Conservation (phyloP, 768 basidiomycete species). For the Tubosaeta sp. region DNA sequence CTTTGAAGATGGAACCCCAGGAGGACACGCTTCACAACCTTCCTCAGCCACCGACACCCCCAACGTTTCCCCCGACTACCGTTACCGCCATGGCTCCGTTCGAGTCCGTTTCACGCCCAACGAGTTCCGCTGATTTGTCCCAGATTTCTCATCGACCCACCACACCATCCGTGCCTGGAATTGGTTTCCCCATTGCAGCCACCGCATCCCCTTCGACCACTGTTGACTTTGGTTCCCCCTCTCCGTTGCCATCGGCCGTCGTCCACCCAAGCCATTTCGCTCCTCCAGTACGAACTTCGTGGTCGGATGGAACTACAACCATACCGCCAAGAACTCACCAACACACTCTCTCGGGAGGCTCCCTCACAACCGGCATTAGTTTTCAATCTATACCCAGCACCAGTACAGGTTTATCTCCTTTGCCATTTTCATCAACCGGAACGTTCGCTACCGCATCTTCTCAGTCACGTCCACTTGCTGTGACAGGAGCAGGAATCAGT, state of each 20-base stretch:
- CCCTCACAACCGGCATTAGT: slow-evolving; percentile 22
- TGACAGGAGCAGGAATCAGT: slow-evolving; percentile 25
- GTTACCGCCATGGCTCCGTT: slow-evolving; percentile 27
- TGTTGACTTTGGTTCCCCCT: slow-evolving; percentile 22
- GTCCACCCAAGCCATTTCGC: slow-evolving; percentile 24
- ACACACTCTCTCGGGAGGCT: slow-evolving; percentile 28
- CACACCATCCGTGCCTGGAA: slow-evolving; percentile 12
- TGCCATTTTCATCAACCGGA: slow-evolving; percentile 29
- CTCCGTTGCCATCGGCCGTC: slow-evolving; percentile 17
- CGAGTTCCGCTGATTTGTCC: slow-evolving; percentile 28
- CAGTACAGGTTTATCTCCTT: slow-evolving; percentile 25
- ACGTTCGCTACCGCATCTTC: slow-evolving; percentile 28
- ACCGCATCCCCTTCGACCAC: slow-evolving; percentile 19
- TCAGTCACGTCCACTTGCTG: slow-evolving; percentile 20
- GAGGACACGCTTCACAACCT: slow-evolving; percentile 36
- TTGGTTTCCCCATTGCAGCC: slow-evolving; percentile 19
- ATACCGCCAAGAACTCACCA: slow-evolving; percentile 30
- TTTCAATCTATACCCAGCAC: slow-evolving; percentile 34
- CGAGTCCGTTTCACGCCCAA: slow-evolving; percentile 30
- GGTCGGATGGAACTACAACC: slow-evolving; percentile 27
- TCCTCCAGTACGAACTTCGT: slow-evolving; percentile 24
- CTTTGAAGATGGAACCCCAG: slow-evolving; percentile 46
- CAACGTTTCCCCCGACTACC: slow-evolving; percentile 23
- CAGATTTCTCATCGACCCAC: slow-evolving; percentile 21
- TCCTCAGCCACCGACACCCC: slow-evolving; percentile 15